Evolutionary conservation across 768 basidiomycete genomes (phyloP).

Genomic region (Pholiota microspora): DNA sequence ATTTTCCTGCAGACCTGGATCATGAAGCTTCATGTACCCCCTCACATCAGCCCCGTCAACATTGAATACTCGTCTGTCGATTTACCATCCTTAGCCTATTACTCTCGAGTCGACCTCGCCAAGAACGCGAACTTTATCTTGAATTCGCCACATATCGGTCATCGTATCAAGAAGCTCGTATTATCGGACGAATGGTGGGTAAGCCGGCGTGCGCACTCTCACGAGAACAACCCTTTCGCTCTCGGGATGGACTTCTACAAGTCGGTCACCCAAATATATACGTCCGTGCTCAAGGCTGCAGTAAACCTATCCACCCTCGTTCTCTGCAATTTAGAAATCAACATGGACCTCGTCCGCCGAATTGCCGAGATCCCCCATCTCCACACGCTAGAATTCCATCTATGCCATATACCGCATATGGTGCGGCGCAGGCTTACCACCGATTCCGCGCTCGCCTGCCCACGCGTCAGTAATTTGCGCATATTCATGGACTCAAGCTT

Average conservation of each 20-base stretch:
- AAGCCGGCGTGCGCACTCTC: constrained; percentile 15
- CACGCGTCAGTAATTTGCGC: constrained; percentile 16
- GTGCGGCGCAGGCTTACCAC: constrained; percentile 11
- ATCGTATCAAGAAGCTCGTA: constrained; percentile 16
- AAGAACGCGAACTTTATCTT: constrained; percentile 17
- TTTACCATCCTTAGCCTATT: constrained; percentile 16
- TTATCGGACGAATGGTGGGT: constrained; percentile 24
- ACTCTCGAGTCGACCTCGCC: constrained; percentile 14
- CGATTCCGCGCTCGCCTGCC: constrained; percentile 8
- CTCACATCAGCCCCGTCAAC: constrained; percentile 17
- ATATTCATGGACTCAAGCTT: constrained; percentile 22
- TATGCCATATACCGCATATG: constrained; percentile 16
- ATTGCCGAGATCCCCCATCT: constrained; percentile 18
- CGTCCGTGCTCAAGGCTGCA: constrained; percentile 12
- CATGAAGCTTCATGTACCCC: constrained; percentile 19
- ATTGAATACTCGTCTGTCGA: constrained; percentile 19
- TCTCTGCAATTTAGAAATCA: constrained; percentile 18
- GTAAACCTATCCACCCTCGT: constrained; percentile 16
- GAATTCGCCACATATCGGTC: constrained; percentile 12
- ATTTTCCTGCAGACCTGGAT: constrained; percentile 13
- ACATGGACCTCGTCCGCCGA: constrained; percentile 12
- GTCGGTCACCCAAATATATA: constrained; percentile 14
- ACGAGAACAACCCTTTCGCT: constrained; percentile 21
- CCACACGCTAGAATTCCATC: constrained; percentile 19
- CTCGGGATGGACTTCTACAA: constrained; percentile 19